phyloP scores from a whole-genome alignment of 352 stramenopile genomes.

The Phytopythium cucurbitacearum region DNA sequence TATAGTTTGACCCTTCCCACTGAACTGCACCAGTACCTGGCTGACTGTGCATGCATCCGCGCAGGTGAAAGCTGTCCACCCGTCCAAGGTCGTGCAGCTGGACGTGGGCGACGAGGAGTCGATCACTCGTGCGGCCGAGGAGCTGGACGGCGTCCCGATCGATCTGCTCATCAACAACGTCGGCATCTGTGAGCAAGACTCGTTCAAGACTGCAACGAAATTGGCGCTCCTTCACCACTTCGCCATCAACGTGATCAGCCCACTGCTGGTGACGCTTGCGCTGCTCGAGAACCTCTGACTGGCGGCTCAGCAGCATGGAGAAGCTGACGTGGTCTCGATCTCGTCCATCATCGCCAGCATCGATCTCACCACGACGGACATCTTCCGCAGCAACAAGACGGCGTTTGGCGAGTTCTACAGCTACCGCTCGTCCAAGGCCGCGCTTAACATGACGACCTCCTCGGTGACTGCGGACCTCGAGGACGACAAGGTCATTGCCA shows the following conservation, averaged over 20 bases:
- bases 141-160: conserved; percentile 36
- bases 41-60: neutral
- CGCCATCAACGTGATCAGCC: conserved; percentile 51
- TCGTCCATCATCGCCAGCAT: conserved; percentile 42
- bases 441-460: conserved; percentile 60
- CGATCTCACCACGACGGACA: conserved; percentile 13
- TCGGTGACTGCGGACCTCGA: conserved; percentile 37
- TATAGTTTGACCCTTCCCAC: neutral
- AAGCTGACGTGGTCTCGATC: conserved; percentile 32
- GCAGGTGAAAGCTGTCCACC: conserved; percentile 26
- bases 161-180: conserved; percentile 67
- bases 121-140: conserved; percentile 24
- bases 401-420: conserved; percentile 40
- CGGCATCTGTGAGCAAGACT: conserved; percentile 23
- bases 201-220: conserved; percentile 27
- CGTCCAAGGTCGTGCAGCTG: conserved; percentile 38
- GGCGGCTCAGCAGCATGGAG: conserved; percentile 10
- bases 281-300: conserved; percentile 38
- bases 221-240: conserved; percentile 48
- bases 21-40: neutral
- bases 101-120: conserved; percentile 41
- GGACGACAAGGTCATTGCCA: conserved; percentile 27
- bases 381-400: conserved; percentile 8
- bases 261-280: conserved; percentile 44
- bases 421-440: conserved; percentile 65